Evolutionary conservation across 2,329 filamentous ascomycete species (phyloP), one percentile per base, ranked within the genome.

Genomic region (Aureobasidium lini): DNA sequence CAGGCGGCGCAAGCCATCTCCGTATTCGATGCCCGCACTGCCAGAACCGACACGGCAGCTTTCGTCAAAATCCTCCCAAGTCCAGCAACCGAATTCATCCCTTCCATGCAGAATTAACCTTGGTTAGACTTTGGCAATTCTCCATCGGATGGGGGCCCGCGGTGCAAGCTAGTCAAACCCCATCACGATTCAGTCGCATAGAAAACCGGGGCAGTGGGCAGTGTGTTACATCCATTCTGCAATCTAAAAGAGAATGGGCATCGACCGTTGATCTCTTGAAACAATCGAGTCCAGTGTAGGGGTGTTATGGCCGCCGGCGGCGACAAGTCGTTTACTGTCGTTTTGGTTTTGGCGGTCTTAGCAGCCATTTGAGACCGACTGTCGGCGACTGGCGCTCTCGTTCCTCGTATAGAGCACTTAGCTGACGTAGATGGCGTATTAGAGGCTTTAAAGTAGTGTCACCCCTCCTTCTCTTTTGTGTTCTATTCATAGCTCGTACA

Each of bases 1-100:
- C 31, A 56, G 29, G 52, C 37, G 52, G 52, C 52, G 52, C 52
- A 57, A 57, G 52, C 40, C 40, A 57, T 54, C 34, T 15, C 37
- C 50, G 52, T 36, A 46, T 29, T 10, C 18, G 28, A 46, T 18
- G 13, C 18, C 52, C 10, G 52, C 31, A 46, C 16, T 37, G 28
- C 50, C 52, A 39, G 9, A 44, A 28, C 2, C 31, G 16, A 54
- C 39, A 54, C 50, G 39, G 37, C 37, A 15, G 29, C 29, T 23
- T 23, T 44, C 39, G 37, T 54, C 29, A 29, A 29, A 53, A 37
- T 40, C 28, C 13, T 34, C 39, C 29, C 23, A 23, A 23, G 2
- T 53, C 28, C 49, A 40, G 7, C 49, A 15, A 46, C 31, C 16
- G 52, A 56, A 16, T 56, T 56, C 40, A 46, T 56, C 40, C 18